A percentile compares a stretch with the other conserved stretches of the same genome.
Evolutionary conservation across 2,329 filamentous ascomycete species (phyloP).

Genomic region (Leptosphaerulina australis): DNA sequence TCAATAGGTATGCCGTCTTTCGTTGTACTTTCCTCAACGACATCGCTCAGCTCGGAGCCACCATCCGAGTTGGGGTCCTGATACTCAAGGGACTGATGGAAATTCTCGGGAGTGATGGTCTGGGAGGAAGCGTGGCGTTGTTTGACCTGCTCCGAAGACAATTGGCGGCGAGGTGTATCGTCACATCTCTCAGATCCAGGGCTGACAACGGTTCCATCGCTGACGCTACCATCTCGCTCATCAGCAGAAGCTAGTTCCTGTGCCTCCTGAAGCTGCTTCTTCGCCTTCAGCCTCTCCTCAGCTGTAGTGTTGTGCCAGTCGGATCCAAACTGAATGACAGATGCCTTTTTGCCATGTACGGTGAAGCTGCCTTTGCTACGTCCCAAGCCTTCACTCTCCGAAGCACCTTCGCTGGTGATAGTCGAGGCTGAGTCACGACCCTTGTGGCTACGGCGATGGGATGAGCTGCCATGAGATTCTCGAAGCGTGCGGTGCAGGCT

Average conservation of each 20-base stretch:
- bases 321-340: conserved; percentile 93
- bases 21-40: conserved; percentile 35
- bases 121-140: conserved; percentile 46
- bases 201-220: conserved; percentile 32
- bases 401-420: conserved; percentile 53
- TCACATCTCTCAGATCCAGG: conserved; percentile 28
- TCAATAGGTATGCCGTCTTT: conserved; percentile 8
- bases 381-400: conserved; percentile 70
- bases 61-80: conserved; percentile 31
- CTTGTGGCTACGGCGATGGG: conserved; percentile 73
- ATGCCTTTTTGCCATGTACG: conserved; percentile 96
- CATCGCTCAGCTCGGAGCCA: conserved; percentile 43
- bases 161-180: conserved; percentile 28
- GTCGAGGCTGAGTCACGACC: conserved; percentile 74
- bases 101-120: conserved; percentile 44
- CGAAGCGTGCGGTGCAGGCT: conserved; percentile 89
- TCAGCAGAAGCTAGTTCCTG: conserved; percentile 34
- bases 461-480: conserved; percentile 71
- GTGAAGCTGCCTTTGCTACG: conserved; percentile 89
- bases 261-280: conserved; percentile 46
- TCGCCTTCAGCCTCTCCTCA: conserved; percentile 48
- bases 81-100: conserved; percentile 32
- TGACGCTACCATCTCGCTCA: conserved; percentile 36
- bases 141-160: conserved; percentile 38
- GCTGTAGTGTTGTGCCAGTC: conserved; percentile 72